phyloP scores from a whole-genome alignment of 192 early-diverging fungal genomes.

The Umbelopsis vinacea region DNA sequence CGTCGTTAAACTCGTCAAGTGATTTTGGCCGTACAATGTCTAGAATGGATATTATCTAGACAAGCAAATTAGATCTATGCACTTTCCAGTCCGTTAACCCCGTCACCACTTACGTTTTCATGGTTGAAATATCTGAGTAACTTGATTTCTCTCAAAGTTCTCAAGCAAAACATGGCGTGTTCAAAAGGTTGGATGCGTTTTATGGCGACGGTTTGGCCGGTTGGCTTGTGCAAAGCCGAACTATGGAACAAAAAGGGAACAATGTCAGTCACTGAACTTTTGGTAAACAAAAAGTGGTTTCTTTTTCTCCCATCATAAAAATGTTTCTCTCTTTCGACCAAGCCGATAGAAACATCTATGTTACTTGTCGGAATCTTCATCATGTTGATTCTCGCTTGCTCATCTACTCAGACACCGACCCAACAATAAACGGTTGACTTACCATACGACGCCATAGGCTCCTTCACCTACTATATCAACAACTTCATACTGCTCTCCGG shows the following conservation, averaged over 20 bases:
- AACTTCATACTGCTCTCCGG: slow-evolving; percentile 83
- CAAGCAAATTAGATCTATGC: neutral
- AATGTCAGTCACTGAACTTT: neutral
- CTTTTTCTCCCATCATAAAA: neutral
- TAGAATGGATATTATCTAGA: slow-evolving; percentile 88
- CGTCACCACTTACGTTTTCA: slow-evolving; percentile 65
- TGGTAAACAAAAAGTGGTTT: neutral
- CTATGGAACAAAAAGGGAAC: slow-evolving; percentile 42
- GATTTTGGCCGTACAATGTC: slow-evolving; percentile 88
- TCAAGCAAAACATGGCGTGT: slow-evolving; percentile 82
- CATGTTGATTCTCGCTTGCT: too few species aligned
- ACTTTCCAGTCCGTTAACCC: neutral
- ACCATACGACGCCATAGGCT: slow-evolving; percentile 95
- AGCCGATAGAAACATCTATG: neutral
- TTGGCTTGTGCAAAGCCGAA: slow-evolving; percentile 82
- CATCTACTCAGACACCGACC: too few species aligned
- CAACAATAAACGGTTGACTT: slow-evolving; percentile 32
- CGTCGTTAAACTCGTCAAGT: slow-evolving; percentile 86
- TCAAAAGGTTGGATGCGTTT: slow-evolving; percentile 90
- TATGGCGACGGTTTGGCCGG: slow-evolving; percentile 86
- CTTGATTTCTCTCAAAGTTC: slow-evolving; percentile 85
- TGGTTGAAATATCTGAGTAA: slow-evolving; percentile 84
- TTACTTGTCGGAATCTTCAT: neutral
- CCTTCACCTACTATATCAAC: slow-evolving; percentile 89
- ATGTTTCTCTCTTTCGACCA: neutral